Evolutionary conservation across 192 early-diverging fungal species (phyloP), one percentile per base, ranked within the genome.

Genomic region (Rhizophagus sp.): DNA sequence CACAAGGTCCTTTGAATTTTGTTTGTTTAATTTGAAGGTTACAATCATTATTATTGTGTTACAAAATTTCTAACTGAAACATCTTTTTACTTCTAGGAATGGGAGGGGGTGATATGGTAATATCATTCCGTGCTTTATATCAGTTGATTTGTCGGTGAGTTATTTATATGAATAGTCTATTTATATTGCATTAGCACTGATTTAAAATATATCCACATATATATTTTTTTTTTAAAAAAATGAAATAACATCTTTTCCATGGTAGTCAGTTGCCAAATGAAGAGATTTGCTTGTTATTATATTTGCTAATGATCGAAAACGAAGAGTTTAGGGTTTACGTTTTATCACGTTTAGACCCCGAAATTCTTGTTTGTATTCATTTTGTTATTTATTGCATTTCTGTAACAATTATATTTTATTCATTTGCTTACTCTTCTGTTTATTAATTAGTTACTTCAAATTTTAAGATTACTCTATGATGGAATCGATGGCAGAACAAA

Each of bases 291-390:
- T 67, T 94, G n/a, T 67, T 94, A 19, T 82, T 94, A 71, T 93
- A 94, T 78, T 78, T 87, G 6, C 79, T 94, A 17, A 73, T 94
- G 44, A 80, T 93, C 3, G 89, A 91, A 68, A 94, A 94, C 68
- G 86, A 88, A 12, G 84, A 85, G 19, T 95, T 95, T 76, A 80
- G 90, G 44, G 90, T 88, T 15, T 95, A 93, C 81, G 88, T 94
- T 4, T 76, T 95, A 22, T 95, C 93, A 3, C 82, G 92, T 19
- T 92, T 91, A 0, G 93, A 95, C 77, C 93, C 93, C 7, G 93
- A 95, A 75, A 91, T 88, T n/a, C 82, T 95, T 81, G 91, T 94
- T 85, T 81, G 82, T 65, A 33, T 64, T 73, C 2, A 73, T 39
- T 41, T 41, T 27, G 39, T 39, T 7, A 30, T 62, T 12, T 24